phyloP scores from a whole-genome alignment of 1,284 basidiomycete genomes.

The Marasmius oreades region DNA sequence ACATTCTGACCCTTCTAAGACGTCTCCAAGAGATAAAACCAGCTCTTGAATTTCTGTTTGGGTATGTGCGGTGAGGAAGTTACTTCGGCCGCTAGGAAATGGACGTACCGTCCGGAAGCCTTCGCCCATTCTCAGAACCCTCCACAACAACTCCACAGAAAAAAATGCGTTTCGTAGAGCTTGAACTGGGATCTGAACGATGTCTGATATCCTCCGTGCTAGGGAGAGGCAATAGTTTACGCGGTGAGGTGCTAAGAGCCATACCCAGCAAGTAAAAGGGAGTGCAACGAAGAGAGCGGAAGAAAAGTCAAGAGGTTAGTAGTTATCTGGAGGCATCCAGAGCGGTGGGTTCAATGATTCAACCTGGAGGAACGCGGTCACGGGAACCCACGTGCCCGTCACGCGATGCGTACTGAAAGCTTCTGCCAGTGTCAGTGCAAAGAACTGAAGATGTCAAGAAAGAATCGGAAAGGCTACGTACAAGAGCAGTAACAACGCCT shows the following conservation, averaged over 20 bases:
- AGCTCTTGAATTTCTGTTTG: slow-evolving; percentile 72
- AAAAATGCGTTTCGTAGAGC: slow-evolving; percentile 68
- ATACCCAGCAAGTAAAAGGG: slow-evolving; percentile 21
- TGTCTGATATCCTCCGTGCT: slow-evolving; percentile 54
- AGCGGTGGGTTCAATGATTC: background rate
- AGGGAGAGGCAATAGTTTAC: slow-evolving; percentile 68
- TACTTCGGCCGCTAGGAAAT: background rate
- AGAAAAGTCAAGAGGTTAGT: slow-evolving; percentile 2
- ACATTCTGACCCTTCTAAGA: slow-evolving; percentile 39
- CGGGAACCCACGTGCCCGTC: background rate
- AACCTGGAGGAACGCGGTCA: background rate
- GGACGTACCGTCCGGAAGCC: slow-evolving; percentile 62
- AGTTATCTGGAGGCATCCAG: background rate
- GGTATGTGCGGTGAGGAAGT: slow-evolving; percentile 13
- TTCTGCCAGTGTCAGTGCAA: too few species aligned
- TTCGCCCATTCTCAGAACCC: slow-evolving; percentile 62
- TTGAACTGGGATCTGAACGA: slow-evolving; percentile 32
- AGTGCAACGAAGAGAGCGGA: slow-evolving; percentile 1
- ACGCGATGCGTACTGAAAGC: too few species aligned
- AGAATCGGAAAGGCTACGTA: too few species aligned
- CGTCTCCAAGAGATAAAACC: slow-evolving; percentile 69
- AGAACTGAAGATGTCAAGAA: too few species aligned
- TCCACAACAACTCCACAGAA: slow-evolving; percentile 82
- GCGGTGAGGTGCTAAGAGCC: slow-evolving; percentile 55
- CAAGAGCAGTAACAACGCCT: too few species aligned